Base-by-base conservation (phyloP, 768 basidiomycete species). In the Podaxis sp. region DNA sequence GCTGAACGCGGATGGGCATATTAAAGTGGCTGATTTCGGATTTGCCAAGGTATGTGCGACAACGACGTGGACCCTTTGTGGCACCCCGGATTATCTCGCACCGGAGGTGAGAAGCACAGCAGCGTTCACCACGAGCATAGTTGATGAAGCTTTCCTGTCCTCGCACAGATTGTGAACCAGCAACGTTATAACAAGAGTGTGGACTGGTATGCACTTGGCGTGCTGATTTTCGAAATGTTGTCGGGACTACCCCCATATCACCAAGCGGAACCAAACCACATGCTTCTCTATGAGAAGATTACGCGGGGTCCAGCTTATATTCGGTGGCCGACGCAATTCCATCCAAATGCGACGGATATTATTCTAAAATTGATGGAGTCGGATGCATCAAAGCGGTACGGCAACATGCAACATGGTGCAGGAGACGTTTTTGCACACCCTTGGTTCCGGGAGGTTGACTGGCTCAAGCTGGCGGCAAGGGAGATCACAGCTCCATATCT, bases 201-300 rank as follows among this genome's bases (percentile, higher is more conserved):
- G 2, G 97, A 99, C 72, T 99, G 96, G 96, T 99, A 98, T 77
- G 96, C 97, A 1, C 84, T 98, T 56, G 97, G 97, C 56, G 93
- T 99, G 59, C 87, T 99, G 64, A 91, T 96, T 60, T 99, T 91
- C 73, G 97, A 99, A 76, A 98, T 99, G 96, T 84, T 99, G 49
- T 95, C 92, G 0, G 97, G 97, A 7, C 88, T 91, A 28, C 94
- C 96, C 28, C 97, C 97, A 0, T 99, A 95, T 79, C 96, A 97
- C 76, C 90, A 92, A 73, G 79, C 84, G 26, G 93, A 94, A 71
- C 85, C 80, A 52, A 92, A 94, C 70, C 96, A 92, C 22, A 85
- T 96, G 69, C 78, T 86, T 49, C 83, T 98, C 46, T 99, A 99
- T 75, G 94, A 97, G 74, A 91, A 91, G 75, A 98, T 99, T 67